phyloP scores from a whole-genome alignment of 2,329 filamentous ascomycete genomes.

The Fusarium sp. region DNA sequence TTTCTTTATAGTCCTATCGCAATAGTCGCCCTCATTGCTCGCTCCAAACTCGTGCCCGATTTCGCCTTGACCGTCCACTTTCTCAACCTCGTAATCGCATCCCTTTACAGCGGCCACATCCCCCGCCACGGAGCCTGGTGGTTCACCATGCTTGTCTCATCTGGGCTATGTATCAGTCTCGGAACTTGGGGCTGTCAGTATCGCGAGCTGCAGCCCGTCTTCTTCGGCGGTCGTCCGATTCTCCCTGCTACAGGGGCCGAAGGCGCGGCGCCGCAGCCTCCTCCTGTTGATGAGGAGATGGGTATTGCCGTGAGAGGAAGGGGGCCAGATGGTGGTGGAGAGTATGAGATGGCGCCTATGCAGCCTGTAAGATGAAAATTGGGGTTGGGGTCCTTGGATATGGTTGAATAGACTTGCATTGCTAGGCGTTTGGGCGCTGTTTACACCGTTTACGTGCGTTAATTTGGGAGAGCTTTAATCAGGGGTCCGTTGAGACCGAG shows the following conservation, averaged over 20 bases:
- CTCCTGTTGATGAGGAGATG: conserved; percentile 55
- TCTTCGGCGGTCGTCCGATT: conserved; percentile 73
- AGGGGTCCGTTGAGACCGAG: neutral
- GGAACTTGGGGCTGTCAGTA: conserved; percentile 93
- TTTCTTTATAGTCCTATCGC: conserved; percentile 73
- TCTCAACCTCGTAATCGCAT: conserved; percentile 80
- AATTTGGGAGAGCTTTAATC: conserved; percentile 1
- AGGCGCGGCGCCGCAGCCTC: conserved; percentile 29
- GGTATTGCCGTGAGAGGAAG: conserved; percentile 62
- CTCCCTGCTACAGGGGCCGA: conserved; percentile 42
- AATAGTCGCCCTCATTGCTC: conserved; percentile 82
- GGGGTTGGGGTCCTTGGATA: neutral
- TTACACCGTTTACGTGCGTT: conserved; percentile 12
- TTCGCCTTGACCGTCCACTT: conserved; percentile 91
- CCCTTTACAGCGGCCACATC: conserved; percentile 78
- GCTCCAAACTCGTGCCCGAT: conserved; percentile 93
- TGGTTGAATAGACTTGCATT: conserved; percentile 47
- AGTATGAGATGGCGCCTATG: conserved; percentile 71
- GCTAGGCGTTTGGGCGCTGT: conserved; percentile 45
- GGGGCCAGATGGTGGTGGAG: conserved; percentile 63
- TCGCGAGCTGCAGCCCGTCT: conserved; percentile 87
- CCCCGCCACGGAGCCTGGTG: conserved; percentile 90
- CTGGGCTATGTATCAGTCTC: conserved; percentile 61
- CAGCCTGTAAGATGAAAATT: conserved; percentile 34
- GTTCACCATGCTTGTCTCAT: conserved; percentile 64